Evolutionary conservation across 2,329 filamentous ascomycete genomes (phyloP).

Genomic region (Epichloe typhina): DNA sequence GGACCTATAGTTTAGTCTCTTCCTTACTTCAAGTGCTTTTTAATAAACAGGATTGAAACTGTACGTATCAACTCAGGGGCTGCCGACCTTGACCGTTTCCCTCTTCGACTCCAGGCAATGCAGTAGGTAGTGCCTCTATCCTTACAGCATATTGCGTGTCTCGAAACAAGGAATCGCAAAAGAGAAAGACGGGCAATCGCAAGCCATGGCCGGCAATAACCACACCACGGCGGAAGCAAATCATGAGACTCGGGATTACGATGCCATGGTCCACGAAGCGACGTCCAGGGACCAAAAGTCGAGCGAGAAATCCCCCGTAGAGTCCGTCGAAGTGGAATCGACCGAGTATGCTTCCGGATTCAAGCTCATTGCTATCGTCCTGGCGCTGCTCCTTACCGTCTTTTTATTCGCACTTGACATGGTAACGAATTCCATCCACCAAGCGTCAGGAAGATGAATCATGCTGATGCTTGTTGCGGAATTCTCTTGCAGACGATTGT

Average conservation of each 20-base stretch:
- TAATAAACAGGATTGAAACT: too few species aligned
- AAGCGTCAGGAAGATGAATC: neutral
- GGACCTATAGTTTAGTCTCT: neutral
- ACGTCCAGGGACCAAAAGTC: neutral
- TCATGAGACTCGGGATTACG: neutral
- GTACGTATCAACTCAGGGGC: too few species aligned
- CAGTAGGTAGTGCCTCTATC: neutral
- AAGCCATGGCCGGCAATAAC: neutral
- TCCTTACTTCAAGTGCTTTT: neutral
- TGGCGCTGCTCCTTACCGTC: neutral
- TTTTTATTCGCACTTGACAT: neutral
- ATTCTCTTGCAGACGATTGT: slow-evolving; percentile 30
- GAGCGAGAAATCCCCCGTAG: neutral
- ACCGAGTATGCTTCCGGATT: neutral
- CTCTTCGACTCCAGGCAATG: too few species aligned
- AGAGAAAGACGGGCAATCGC: neutral
- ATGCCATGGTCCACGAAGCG: neutral
- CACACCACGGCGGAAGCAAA: neutral
- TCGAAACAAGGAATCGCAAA: neutral
- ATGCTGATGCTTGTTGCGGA: neutral
- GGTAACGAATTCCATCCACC: neutral
- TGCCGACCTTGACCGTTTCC: too few species aligned
- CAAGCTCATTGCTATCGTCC: neutral
- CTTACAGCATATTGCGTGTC: neutral
- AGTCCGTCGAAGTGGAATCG: neutral